phyloP scores from a whole-genome alignment of 768 basidiomycete species.

The Saitozyma sp. region DNA sequence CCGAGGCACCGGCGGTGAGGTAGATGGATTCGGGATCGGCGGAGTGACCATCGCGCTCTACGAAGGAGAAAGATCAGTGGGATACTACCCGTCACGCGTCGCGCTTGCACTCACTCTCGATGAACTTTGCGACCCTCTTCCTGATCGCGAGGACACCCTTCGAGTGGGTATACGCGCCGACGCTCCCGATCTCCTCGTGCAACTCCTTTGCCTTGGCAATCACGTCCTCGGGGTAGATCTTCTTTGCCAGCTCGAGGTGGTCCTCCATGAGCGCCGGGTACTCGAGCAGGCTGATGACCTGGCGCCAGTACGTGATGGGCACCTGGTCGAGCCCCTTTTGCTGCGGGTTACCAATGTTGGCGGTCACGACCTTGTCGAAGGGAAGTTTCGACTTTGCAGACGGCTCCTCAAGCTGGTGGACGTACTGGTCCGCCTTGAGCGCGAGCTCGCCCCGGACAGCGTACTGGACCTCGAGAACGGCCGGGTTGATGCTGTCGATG shows the following conservation, averaged over 20 bases:
- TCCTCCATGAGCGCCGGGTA: conserved; percentile 80
- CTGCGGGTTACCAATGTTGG: conserved; percentile 98
- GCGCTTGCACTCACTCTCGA: conserved; percentile 62
- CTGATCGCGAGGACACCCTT: conserved; percentile 90
- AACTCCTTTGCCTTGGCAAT: conserved; percentile 78
- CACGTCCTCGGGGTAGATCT: conserved; percentile 81
- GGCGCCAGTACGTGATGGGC: conserved; percentile 86
- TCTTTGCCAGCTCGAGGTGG: conserved; percentile 59
- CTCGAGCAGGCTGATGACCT: conserved; percentile 89
- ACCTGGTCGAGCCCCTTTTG: conserved; percentile 91
- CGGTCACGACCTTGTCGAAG: conserved; percentile 83
- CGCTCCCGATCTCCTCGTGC: conserved; percentile 79
- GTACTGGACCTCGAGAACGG: conserved; percentile 84
- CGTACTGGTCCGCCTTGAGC: conserved; percentile 83
- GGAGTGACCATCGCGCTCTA: conserved; percentile 87
- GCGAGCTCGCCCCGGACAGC: conserved; percentile 97
- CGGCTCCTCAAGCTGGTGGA: conserved; percentile 60
- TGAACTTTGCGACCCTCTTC: conserved; percentile 83
- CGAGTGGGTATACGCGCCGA: conserved; percentile 93
- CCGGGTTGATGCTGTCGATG: conserved; percentile 73
- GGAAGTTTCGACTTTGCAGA: conserved; percentile 58
- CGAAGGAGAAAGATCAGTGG: not conserved
- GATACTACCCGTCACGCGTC: not conserved
- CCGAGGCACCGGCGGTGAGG: conserved; percentile 91
- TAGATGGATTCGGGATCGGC: conserved; percentile 82